Evolutionary conservation across 805 yeast species (phyloP).

Genomic region (Saturnispora halmiae): DNA sequence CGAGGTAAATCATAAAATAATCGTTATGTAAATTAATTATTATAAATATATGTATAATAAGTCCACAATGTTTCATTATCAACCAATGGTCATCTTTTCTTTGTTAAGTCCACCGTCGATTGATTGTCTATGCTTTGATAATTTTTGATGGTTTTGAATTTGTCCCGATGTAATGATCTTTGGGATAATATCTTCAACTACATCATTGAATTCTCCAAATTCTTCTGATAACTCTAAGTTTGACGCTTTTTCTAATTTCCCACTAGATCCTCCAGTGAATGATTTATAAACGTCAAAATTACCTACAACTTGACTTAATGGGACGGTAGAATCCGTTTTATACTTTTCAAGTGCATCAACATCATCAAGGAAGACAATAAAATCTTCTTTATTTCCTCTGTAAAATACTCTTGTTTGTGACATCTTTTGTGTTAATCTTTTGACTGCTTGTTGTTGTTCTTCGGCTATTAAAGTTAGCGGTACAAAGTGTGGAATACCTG

Average conservation of each 20-base stretch:
- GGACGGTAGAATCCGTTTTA: conserved; percentile 42
- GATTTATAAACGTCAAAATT: conserved; percentile 57
- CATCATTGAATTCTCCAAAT: conserved; percentile 50
- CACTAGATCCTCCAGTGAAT: conserved; percentile 61
- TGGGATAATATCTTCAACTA: conserved; percentile 43
- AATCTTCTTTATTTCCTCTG: conserved; percentile 58
- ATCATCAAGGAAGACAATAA: conserved; percentile 55
- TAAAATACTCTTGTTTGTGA: conserved; percentile 44
- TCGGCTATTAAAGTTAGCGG: no score
- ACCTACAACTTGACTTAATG: conserved; percentile 54
- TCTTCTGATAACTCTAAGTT: conserved; percentile 54
- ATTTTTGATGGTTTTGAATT: conserved; percentile 29
- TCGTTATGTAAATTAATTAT: no score
- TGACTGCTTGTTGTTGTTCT: no score
- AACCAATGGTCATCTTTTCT: no score
- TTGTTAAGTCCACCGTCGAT: conserved; percentile 8
- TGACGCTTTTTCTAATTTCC: conserved; percentile 65
- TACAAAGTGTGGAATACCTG: no score
- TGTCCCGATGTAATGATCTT: conserved; percentile 53
- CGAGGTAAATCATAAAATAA: no score
- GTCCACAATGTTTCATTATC: no score
- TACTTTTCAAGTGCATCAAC: conserved; percentile 39
- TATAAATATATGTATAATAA: no score
- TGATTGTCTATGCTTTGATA: not conserved
- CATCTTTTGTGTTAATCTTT: no score